Evolutionary conservation across 352 stramenopile genomes (phyloP), one percentile per base, ranked within the genome.

Genomic region (Globisporangium middletonii): DNA sequence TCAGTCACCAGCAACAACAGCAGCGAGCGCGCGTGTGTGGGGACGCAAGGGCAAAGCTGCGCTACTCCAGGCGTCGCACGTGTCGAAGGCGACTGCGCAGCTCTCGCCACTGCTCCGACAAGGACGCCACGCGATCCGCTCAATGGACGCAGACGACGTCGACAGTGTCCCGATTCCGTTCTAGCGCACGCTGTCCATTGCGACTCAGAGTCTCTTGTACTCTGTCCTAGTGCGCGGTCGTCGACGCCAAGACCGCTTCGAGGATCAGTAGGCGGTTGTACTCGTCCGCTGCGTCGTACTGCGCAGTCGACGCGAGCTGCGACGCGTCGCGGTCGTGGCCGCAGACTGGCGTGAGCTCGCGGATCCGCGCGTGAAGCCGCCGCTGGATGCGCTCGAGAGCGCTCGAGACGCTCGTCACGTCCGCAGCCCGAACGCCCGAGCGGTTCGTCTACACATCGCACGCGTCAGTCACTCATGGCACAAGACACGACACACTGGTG

Each of bases 241-340:
- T 77, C 19, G 73, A 78, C 19, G 53, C 52, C 26, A 86, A 57
- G 30, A 69, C 67, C 45, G 71, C 75, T 63, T 86, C 69, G 37
- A 86, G 53, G 26, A 86, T 69, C 48, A 79, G 65, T n/a, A 83
- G 53, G 30, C 77, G 73, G 13, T 60, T 65, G 41, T 55, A 57
- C 35, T 69, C 53, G 50, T 54, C 59, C 33, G 2, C 16, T 19
- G 50, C 33, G 23, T 46, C 35, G 49, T 59, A 46, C 18, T 61
- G 55, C 7, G 37, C 23, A 19, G 50, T 37, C 41, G 13, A 23
- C 3, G 37, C 19, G 35, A n/a, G 13, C 16, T 9, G 19, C 50
- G 33, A 33, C 0, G n/a, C 13, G n/a, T 60, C 47, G 0, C 41
- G 7, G 37, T 48, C 15, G 30, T 57, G 30, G 8, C 23, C 42